Base-by-base conservation (phyloP, 768 basidiomycete species). In the Pisolithus microcarpus region DNA sequence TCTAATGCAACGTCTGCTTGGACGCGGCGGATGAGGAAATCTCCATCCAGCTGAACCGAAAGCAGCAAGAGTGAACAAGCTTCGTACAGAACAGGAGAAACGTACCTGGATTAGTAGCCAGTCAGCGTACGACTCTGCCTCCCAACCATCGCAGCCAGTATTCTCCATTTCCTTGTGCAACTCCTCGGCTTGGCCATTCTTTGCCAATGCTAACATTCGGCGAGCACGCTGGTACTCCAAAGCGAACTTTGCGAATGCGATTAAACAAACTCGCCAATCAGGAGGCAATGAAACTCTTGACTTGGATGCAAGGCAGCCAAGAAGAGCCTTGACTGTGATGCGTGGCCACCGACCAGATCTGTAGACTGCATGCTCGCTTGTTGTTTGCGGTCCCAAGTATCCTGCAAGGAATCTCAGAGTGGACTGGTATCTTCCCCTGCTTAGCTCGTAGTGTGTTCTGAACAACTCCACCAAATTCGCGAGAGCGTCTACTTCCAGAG, bases 181-280 rank as follows among this genome's bases (percentile, higher is more conserved):
- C 8, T 61, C 58, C 28, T 52, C 56, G 5, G 36, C 7, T 13
- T 50, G 38, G 11, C 19, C 42, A 16, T 50, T 46, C 23, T 30
- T 16, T 3, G 56, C 57, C n/a, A 65, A 53, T 7, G 43, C 50
- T 39, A 70, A 48, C 26, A 72, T 49, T 31, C 71, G 66, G 21
- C 64, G 65, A n/a, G 68, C 58, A 34, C 67, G 67, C 50, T 75
- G 74, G 34, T 66, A 57, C 26, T 57, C 54, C 7, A 74, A 53
- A 24, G 63, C 52, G 1, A 58, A 49, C 47, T 61, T 50, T 2
- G 61, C 70, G n/a, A 73, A 56, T 11, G 31, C 23, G 16, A 58
- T 56, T 36, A 75, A 52, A 43, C 44, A 57, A 13, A 52, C 38
- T 49, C 52, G 48, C 74, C 73, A 75, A 13, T 50, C 9, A 15